These are phyloP conservation scores for Malania oleifera DNA, from an alignment of 164 flowering plant species.

Conservation along the genomic window DNA sequence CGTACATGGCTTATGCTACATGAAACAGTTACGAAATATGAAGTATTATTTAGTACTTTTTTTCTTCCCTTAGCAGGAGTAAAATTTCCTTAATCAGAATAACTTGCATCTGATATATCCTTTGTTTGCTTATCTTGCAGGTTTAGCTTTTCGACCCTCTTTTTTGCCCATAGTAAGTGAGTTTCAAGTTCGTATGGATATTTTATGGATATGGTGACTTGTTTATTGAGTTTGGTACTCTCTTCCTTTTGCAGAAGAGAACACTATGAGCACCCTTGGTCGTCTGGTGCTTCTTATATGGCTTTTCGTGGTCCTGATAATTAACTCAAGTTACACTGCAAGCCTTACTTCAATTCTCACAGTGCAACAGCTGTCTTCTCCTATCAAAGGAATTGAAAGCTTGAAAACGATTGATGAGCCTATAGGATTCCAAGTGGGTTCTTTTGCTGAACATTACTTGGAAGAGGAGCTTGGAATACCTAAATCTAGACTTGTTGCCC, in stretches of 20 bases:
- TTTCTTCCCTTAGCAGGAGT: no score
- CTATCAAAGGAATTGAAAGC: slow-evolving; percentile 43
- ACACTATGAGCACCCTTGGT: slow-evolving; percentile 45
- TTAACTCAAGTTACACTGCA: slow-evolving; percentile 57
- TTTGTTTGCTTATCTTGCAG: slow-evolving; percentile 35
- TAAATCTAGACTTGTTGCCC: slow-evolving; percentile 36
- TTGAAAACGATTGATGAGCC: slow-evolving; percentile 33
- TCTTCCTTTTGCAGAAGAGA: slow-evolving; percentile 32
- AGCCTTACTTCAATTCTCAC: slow-evolving; percentile 57
- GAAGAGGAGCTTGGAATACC: slow-evolving; percentile 43
- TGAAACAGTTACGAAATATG: no score
- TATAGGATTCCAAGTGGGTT: slow-evolving; percentile 56
- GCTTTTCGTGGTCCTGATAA: slow-evolving; percentile 59
- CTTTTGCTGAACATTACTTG: slow-evolving; percentile 52
- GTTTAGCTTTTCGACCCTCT: slow-evolving; percentile 67
- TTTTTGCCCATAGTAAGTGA: slow-evolving; percentile 63
- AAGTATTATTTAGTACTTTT: no score
- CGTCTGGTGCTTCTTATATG: slow-evolving; percentile 47
- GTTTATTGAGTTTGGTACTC: slow-evolving; percentile 4
- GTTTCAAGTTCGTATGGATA: background rate
- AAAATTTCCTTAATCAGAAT: background rate
- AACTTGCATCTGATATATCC: slow-evolving; percentile 10
- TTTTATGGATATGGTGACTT: background rate
- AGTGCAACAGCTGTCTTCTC: slow-evolving; percentile 48
- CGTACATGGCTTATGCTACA: no score